Conservation (phyloP, 2,329 filamentous ascomycete genomes). For the Sporothrix brasiliensis region DNA sequence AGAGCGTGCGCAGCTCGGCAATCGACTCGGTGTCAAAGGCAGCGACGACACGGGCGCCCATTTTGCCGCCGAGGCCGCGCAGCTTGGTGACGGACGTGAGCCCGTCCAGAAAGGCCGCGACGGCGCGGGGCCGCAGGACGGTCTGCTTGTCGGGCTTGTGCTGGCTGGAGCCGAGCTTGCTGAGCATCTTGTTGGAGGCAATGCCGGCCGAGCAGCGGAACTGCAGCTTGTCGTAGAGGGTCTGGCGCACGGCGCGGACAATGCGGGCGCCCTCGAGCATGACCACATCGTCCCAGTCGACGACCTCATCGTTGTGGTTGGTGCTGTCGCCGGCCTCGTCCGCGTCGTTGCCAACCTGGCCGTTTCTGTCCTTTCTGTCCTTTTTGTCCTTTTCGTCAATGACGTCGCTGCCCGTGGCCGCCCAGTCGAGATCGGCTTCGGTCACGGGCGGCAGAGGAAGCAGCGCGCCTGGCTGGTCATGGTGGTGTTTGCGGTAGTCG, state of each 20-base stretch:
- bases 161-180: conserved; percentile 87
- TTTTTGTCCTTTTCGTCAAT: conserved; percentile 27
- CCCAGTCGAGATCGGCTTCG: conserved; percentile 33
- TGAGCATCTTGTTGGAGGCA: conserved; percentile 87
- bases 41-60: conserved; percentile 83
- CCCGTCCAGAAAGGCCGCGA: conserved; percentile 73
- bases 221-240: conserved; percentile 68
- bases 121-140: conserved; percentile 83
- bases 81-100: conserved; percentile 98
- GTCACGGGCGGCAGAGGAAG: conserved; percentile 66
- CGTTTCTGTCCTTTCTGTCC: not conserved
- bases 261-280: conserved; percentile 89
- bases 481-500: conserved; percentile 65
- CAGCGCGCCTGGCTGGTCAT: conserved; percentile 70
- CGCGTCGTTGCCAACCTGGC: not conserved
- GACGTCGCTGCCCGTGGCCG: conserved; percentile 31
- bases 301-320: conserved; percentile 63
- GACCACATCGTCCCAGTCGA: conserved; percentile 94
- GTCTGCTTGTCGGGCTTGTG: conserved; percentile 96
- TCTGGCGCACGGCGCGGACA: conserved; percentile 71
- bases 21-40: conserved; percentile 80
- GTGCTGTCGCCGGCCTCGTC: not conserved
- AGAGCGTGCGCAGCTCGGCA: conserved; percentile 70
- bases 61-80: conserved; percentile 89
- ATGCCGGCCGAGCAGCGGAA: conserved; percentile 94